Base-by-base conservation (phyloP, 805 yeast genomes). In the Ogataea nitratoaversa region DNA sequence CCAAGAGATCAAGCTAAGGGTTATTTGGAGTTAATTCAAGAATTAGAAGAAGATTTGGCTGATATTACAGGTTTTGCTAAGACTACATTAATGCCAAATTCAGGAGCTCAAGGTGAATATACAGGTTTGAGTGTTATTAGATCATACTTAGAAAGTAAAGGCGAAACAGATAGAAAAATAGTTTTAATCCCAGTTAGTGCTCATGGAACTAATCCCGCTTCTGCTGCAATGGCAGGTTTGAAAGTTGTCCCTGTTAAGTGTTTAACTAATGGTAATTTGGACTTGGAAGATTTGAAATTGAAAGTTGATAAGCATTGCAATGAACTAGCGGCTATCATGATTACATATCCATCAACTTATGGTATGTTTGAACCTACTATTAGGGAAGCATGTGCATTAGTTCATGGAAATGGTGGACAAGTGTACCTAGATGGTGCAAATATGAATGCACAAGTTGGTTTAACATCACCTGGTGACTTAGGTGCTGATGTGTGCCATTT, bases 71-170 rank as follows among this genome's bases (percentile, higher is more conserved):
- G 98, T 0, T 88, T 93, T 56, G 86, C 81, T 45, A 91, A 86
- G 30, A 83, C 95, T 17, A 85, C 97, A 2, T 68, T 87, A 44
- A 95, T 88, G 82, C 99, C 99, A 47, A 93, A 93, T 62, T 87
- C 97, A 30, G 99, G 99, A 51, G 98, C 99, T 30, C 96, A 91
- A 65, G 99, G 99, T 64, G 99, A 93, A 66, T 93, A 84, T 66
- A 78, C 98, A 13, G 99, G 99, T 22, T 71, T 93, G 44, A 78
- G 95, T 44, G 88, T 89, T 33, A 91, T 93, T 50, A 76, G 80
- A 51, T 76, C 84, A 29, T 93, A 86, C 60, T 77, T 85, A 51
- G 76, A 79, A 46, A 68, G 82, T 17, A 72, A 68, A 33, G 95
- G 93, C 31, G 82, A 89, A 57, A 63, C 72, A 14, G 68, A 79